Evolutionary conservation across 441 rosid species (phyloP), one percentile per base, ranked within the genome.

Genomic region (Aleurites moluccanus): DNA sequence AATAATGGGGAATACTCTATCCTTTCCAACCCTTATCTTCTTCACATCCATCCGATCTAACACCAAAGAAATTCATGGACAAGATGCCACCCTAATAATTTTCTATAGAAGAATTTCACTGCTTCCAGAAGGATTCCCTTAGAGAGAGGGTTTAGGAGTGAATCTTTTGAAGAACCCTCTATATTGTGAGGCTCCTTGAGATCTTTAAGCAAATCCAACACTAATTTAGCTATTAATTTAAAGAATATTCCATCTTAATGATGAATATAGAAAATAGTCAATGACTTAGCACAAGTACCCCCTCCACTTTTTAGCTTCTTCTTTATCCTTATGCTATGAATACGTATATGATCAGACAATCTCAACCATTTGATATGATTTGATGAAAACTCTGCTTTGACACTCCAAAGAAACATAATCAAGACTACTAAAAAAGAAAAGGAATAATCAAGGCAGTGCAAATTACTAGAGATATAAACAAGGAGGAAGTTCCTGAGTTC

Each of bases 61-160:
- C 67, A 42, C 52, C 40, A 40, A 59, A n/a, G 55, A 75, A 67
- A 80, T 79, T 85, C 73, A 72, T 21, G 16, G 63, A 60, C 72
- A 82, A 79, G 80, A 73, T 45, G 35, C 75, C 28, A 30, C 53
- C 42, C 25, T 38, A 38, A 15, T 55, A 27, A 64, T 75, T 57
- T 23, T 50, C 3, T 14, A 2, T 52, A n/a, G 57, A 15, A 47
- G 20, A 69, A 56, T 66, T 21, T 71, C 57, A 3, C 57, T 47
- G 42, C 69, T 74, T 81, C 80, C 70, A 68, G 73, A 78, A 75
- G 38, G 80, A 84, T 82, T 84, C 80, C 72, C 35, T 40, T 16
- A 18, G 20, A 69, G 55, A 67, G 62, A 40, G 14, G 0, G 56
- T 3, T 20, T 52, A 16, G 21, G 21, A 52, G 35, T 23, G 18